Evolutionary conservation across 2,329 filamentous ascomycete genomes (phyloP), one percentile per base, ranked within the genome.

Genomic region (Leptographium procerum): DNA sequence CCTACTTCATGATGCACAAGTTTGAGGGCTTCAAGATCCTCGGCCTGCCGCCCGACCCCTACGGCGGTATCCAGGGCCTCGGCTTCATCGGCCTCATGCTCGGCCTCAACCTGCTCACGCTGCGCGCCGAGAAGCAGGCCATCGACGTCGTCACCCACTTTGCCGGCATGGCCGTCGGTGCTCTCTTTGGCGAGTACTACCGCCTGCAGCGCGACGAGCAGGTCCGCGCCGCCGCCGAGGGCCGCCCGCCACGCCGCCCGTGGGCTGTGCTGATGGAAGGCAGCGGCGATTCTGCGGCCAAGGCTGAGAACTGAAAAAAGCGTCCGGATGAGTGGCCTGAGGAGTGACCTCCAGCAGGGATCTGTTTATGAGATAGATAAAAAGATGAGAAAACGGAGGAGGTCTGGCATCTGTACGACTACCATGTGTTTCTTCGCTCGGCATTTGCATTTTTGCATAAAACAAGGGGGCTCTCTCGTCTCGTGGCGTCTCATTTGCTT

Each of bases 1-100:
- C 84, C 1, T 87, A 82, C 69, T 81, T 85, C 64, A 83, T 80
- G 76, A 69, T 80, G 62, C 77, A 84, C 66, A 71, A 75, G 57
- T 73, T 74, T 59, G 80, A 84, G 48, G 75, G 77, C 43, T 81
- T 85, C 70, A 78, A 75, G 67, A 68, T 85, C 57, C 70, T 85
- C 31, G 80, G 78, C 10, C 72, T 83, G 61, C 82, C 82, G 14
- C 75, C 79, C n/a, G 76, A 80, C 34, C 74, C 74, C 13, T 72
- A 72, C 65, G 70, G 70, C 33, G 81, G 77, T 29, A 74, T 84
- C 11, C 76, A 81, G 58, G 79, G 80, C 0, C 71, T 83, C 14
- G 74, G 75, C 1, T 77, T 83, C 63, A 68, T 85, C 57, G 75
- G 75, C n/a, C 62, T 80, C 55, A 66, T 80, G 22, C 64, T 79